Percentiles rank a stretch among this genome's conserved stretches.
Conservation (phyloP, 2,329 filamentous ascomycete genomes). For the Paecilomyces variotii region DNA sequence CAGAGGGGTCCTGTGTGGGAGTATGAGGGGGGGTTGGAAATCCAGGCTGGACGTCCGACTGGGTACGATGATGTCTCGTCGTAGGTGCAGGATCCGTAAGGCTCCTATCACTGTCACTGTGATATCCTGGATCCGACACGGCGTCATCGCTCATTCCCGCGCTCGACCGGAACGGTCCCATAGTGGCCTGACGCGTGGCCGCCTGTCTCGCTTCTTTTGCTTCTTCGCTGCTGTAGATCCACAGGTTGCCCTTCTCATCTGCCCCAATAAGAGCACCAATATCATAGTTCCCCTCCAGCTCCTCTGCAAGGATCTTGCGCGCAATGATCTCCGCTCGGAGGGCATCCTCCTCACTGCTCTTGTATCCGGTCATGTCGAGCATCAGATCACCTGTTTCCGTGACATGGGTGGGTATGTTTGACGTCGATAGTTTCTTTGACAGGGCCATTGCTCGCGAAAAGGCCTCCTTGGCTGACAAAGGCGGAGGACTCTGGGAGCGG, state of each 20-base stretch:
- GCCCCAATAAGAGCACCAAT: slow-evolving; percentile 92
- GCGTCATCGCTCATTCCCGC: slow-evolving; percentile 63
- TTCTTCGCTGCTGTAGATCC: slow-evolving; percentile 98
- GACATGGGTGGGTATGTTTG: slow-evolving; percentile 89
- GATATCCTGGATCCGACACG: slow-evolving; percentile 86
- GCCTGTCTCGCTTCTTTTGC: slow-evolving; percentile 90
- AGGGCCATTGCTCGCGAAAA: slow-evolving; percentile 74
- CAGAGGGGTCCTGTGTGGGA: slow-evolving; percentile 37
- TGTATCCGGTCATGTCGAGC: slow-evolving; percentile 97
- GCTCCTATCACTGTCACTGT: slow-evolving; percentile 71
- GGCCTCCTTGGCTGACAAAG: slow-evolving; percentile 63
- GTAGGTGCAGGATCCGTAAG: slow-evolving; percentile 55
- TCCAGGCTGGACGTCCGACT: slow-evolving; percentile 62
- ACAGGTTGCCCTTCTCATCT: slow-evolving; percentile 93
- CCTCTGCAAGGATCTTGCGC: slow-evolving; percentile 83
- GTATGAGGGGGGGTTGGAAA: slow-evolving; percentile 53
- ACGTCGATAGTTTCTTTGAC: slow-evolving; percentile 77
- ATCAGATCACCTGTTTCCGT: slow-evolving; percentile 90
- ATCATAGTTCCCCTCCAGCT: slow-evolving; percentile 90
- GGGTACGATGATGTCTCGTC: slow-evolving; percentile 47
- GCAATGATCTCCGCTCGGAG: slow-evolving; percentile 88
- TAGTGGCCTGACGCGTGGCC: slow-evolving; percentile 57
- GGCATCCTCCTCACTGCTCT: slow-evolving; percentile 86
- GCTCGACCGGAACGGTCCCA: slow-evolving; percentile 45
- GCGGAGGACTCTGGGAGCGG: slow-evolving; percentile 69